Evolutionary conservation across 768 basidiomycete species (phyloP).

Genomic region (Collybia mongolica): DNA sequence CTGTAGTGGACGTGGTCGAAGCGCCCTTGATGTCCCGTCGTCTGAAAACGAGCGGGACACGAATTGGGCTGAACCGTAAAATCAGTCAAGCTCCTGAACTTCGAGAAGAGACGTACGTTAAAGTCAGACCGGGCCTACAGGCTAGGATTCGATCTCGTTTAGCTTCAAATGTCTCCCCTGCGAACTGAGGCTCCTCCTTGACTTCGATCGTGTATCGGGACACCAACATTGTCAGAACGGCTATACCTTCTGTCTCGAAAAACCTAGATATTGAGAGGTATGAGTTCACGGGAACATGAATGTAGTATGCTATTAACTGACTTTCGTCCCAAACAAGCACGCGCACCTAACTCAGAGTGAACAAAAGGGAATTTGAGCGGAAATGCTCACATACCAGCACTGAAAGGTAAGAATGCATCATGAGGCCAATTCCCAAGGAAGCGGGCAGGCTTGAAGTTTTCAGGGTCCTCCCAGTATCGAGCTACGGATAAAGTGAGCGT

Average conservation of each 20-base stretch:
- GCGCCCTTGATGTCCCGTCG: background rate
- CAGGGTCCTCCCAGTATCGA: conserved; percentile 54
- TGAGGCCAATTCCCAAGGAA: conserved; percentile 53
- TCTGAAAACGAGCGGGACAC: conserved; percentile 32
- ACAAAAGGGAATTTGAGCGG: background rate
- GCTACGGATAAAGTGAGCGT: conserved; percentile 26
- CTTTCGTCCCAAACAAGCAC: conserved; percentile 46
- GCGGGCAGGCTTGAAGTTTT: conserved; percentile 41
- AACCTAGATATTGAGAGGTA: conserved; percentile 28
- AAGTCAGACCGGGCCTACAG: conserved; percentile 33
- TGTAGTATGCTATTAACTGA: conserved; percentile 13
- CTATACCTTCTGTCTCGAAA: conserved; percentile 52
- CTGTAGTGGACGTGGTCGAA: too few relatives aligned
- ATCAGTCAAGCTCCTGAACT: conserved; percentile 10
- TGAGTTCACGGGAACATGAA: background rate
- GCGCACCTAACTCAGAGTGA: conserved; percentile 25
- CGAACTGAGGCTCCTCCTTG: conserved; percentile 50
- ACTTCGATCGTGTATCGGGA: conserved; percentile 44
- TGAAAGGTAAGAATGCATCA: conserved; percentile 56
- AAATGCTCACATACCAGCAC: conserved; percentile 29
- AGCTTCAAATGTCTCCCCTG: conserved; percentile 44
- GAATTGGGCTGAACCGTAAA: conserved; percentile 27
- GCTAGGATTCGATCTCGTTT: conserved; percentile 39
- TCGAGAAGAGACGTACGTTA: conserved; percentile 26
- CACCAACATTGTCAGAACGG: conserved; percentile 47